A percentile compares a stretch with the other conserved stretches of the same genome.
These are phyloP conservation scores for Fereydounia khargensis DNA, from an alignment of 1,284 basidiomycete species.

Conservation along the genomic window DNA sequence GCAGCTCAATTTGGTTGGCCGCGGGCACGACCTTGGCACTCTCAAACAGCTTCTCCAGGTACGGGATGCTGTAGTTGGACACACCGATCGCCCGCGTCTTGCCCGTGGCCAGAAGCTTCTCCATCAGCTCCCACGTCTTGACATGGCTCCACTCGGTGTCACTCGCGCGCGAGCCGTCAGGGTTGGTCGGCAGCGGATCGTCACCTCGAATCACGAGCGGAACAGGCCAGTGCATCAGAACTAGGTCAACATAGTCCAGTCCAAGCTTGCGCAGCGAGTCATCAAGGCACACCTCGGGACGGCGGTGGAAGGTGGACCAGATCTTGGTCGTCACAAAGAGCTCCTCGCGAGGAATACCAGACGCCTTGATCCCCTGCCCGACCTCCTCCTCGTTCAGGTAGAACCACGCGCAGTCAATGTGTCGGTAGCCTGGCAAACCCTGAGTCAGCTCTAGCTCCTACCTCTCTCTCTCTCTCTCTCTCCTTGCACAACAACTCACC, in stretches of 20 bases:
- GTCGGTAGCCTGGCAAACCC: conserved; percentile 2
- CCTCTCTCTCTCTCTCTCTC: neutral
- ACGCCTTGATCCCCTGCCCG: conserved; percentile 71
- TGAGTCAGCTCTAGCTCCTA: neutral
- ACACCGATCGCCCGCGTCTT: conserved; percentile 78
- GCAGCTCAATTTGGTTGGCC: conserved; percentile 64
- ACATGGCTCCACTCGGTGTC: conserved; percentile 68
- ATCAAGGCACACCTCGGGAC: conserved; percentile 67
- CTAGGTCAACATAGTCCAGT: conserved; percentile 76
- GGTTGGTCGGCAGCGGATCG: conserved; percentile 64
- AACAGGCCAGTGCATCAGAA: conserved; percentile 51
- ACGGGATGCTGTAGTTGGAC: conserved; percentile 41
- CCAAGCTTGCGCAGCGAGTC: conserved; percentile 71
- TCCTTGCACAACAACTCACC: conserved; percentile 3
- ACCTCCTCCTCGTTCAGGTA: conserved; percentile 76
- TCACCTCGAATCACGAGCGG: conserved; percentile 70
- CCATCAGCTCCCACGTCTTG: conserved; percentile 81
- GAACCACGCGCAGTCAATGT: conserved; percentile 21
- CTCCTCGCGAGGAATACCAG: conserved; percentile 72
- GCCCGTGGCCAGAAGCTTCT: conserved; percentile 67
- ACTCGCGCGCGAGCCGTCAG: conserved; percentile 65
- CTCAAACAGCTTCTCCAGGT: conserved; percentile 59
- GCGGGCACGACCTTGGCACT: conserved; percentile 69
- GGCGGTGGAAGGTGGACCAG: conserved; percentile 61
- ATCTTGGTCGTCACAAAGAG: conserved; percentile 82